These are phyloP conservation scores for Verticillium tricorpus DNA, from an alignment of 2,329 filamentous ascomycete species.

Conservation along the genomic window DNA sequence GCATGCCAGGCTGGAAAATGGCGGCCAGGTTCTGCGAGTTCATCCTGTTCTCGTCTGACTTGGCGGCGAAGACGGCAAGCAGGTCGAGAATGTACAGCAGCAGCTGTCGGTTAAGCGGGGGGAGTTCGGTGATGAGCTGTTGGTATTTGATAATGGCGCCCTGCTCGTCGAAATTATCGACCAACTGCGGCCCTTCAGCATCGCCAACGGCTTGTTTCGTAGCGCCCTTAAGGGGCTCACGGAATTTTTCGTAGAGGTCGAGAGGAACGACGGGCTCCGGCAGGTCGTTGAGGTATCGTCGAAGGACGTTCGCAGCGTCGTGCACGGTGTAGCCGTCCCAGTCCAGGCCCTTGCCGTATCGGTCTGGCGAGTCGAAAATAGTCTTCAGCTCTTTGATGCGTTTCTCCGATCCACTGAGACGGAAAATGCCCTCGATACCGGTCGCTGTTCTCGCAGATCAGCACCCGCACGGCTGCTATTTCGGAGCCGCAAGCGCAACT, in stretches of 20 bases:
- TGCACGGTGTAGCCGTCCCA: conserved; percentile 98
- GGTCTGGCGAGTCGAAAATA: conserved; percentile 88
- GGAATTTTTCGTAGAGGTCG: conserved; percentile 87
- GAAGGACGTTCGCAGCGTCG: conserved; percentile 93
- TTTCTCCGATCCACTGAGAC: conserved; percentile 92
- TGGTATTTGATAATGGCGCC: conserved; percentile 82
- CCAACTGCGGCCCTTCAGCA: conserved; percentile 63
- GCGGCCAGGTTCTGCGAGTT: conserved; percentile 89
- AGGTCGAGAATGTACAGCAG: conserved; percentile 94
- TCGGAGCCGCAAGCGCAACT: conserved; percentile 20
- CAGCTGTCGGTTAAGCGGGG: conserved; percentile 87
- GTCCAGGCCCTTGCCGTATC: conserved; percentile 93
- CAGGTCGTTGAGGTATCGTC: conserved; percentile 91
- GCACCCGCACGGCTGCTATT: conserved; percentile 13
- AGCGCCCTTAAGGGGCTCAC: conserved; percentile 69
- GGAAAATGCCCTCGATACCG: conserved; percentile 93
- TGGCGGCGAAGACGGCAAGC: conserved; percentile 93
- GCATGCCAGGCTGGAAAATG: conserved; percentile 94
- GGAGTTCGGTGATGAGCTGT: conserved; percentile 84
- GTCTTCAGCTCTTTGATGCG: conserved; percentile 94
- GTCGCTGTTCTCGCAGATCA: conserved; percentile 60
- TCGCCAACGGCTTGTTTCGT: conserved; percentile 71
- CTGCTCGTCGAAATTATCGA: conserved; percentile 58
- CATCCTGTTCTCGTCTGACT: conserved; percentile 96
- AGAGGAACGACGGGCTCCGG: conserved; percentile 95